phyloP scores from a whole-genome alignment of 257 asterid genomes.

The Haberlea rhodopensis region DNA sequence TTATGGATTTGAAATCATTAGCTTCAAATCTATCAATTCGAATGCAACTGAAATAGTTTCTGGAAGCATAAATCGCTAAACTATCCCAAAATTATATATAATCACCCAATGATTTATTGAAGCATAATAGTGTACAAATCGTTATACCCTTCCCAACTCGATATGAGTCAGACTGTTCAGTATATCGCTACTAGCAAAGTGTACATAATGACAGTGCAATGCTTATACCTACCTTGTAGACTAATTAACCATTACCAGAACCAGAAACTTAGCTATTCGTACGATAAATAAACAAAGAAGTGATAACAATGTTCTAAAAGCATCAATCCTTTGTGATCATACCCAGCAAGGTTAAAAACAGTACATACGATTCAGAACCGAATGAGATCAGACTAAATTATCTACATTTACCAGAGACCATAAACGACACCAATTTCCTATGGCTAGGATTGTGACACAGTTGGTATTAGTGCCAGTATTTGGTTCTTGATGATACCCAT shows the following conservation, averaged over 20 bases:
- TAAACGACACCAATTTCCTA: not conserved
- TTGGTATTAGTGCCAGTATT: conserved; percentile 85
- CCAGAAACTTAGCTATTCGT: conserved; percentile 20
- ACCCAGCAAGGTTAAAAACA: too few relatives aligned
- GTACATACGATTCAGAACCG: too few relatives aligned
- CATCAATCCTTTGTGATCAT: conserved; percentile 26
- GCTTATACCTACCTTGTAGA: conserved; percentile 28
- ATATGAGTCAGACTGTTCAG: too few relatives aligned
- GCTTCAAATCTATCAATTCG: too few relatives aligned
- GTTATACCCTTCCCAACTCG: too few relatives aligned
- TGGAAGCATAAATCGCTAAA: too few relatives aligned
- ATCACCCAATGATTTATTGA: too few relatives aligned
- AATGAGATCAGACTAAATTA: conserved; percentile 31
- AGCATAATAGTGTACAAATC: conserved; percentile 38
- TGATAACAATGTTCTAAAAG: conserved; percentile 9
- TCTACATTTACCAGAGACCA: conserved; percentile 33
- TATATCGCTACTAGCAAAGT: too few relatives aligned
- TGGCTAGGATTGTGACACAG: conserved; percentile 23
- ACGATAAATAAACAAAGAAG: conserved; percentile 8
- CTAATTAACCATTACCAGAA: conserved; percentile 26
- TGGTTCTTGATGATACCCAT: too few relatives aligned
- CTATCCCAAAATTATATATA: too few relatives aligned
- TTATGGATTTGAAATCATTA: too few relatives aligned
- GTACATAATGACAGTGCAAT: conserved; percentile 28
- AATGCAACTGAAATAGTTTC: too few relatives aligned